Base-by-base conservation (phyloP, 2,329 filamentous ascomycete genomes). In the Fonsecaea pedrosoi region DNA sequence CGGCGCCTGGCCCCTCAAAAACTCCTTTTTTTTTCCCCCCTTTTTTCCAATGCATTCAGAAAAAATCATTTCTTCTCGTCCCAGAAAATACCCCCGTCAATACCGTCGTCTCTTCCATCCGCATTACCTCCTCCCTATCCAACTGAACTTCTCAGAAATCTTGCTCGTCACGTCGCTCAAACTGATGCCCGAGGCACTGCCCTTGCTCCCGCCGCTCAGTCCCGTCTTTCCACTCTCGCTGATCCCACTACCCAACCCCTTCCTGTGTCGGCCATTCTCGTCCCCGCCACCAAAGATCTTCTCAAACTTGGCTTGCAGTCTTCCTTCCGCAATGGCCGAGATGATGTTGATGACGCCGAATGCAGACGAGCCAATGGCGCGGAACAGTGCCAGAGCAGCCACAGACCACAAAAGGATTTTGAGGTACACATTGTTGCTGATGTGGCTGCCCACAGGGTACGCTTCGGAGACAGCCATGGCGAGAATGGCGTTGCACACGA, bases 371-470 rank as follows among this genome's bases (percentile, higher is more conserved):
- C 95, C 95, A 1, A 97, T 78, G 0, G 92, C 94, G 70, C 95
- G 88, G 84, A 99, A 97, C 6, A 95, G 82, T 1, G 96, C 95
- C 32, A 99, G 81, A 0, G 86, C 85, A 0, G 95, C 95, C 13
- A 99, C 95, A 35, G 87, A 83, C 95, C 95, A 99, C 25, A 99
- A 85, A 76, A 99, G 92, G 80, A 98, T 95, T 40, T 89, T 90
- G 53, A 99, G 86, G 78, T 99, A 99, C 76, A 91, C 88, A 82
- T 99, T 99, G 18, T 56, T 45, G 73, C 89, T 85, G 6, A 89
- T 89, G 59, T 96, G 89, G 48, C 87, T 82, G 56, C 84, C 86
- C 67, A 85, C 84, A 54, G 87, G 87, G 79, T 97, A 99, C 2
- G 91, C 88, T 80, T 99, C 95, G 4, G 87, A 91, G 13, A 98